A percentile compares a stretch with the other conserved stretches of the same genome.
These are phyloP conservation scores for Gloeophyllum trabeum DNA, from an alignment of 768 basidiomycete genomes.

Conservation along the genomic window DNA sequence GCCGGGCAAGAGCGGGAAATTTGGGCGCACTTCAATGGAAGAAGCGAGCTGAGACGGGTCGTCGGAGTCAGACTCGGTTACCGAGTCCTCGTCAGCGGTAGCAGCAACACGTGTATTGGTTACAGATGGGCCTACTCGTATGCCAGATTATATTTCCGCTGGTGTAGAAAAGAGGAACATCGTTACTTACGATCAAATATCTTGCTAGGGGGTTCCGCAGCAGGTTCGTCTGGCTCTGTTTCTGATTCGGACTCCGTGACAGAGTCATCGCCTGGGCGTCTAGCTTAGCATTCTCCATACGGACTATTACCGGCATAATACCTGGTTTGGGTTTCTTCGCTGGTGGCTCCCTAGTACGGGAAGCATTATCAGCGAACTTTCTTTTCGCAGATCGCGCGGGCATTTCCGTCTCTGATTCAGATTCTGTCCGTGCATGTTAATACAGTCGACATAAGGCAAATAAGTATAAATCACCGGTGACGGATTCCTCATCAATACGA, in stretches of 20 bases:
- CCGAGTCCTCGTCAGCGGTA: no score
- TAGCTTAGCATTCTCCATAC: neutral
- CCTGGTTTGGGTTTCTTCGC: constrained; percentile 1
- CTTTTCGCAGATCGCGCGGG: constrained; percentile 6
- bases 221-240: constrained; percentile 3
- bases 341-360: neutral
- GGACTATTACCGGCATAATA: constrained; percentile 2
- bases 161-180: no score
- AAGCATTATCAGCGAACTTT: neutral
- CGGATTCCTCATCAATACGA: constrained; percentile 6
- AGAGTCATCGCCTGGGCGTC: constrained; percentile 23
- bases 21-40: constrained; percentile 32
- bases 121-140: no score
- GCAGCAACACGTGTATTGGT: no score
- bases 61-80: constrained; percentile 12
- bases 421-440: constrained; percentile 11
- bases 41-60: neutral
- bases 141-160: no score
- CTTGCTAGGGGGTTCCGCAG: neutral
- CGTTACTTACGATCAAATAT: neutral
- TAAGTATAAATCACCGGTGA: constrained; percentile 5
- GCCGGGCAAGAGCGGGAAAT: constrained; percentile 33
- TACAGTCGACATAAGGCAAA: neutral
- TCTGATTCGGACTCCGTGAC: constrained; percentile 36
- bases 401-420: constrained; percentile 17